Evolutionary conservation across 1,284 basidiomycete genomes (phyloP), one percentile per base, ranked within the genome.

Genomic region (Leucoagaricus sp.): DNA sequence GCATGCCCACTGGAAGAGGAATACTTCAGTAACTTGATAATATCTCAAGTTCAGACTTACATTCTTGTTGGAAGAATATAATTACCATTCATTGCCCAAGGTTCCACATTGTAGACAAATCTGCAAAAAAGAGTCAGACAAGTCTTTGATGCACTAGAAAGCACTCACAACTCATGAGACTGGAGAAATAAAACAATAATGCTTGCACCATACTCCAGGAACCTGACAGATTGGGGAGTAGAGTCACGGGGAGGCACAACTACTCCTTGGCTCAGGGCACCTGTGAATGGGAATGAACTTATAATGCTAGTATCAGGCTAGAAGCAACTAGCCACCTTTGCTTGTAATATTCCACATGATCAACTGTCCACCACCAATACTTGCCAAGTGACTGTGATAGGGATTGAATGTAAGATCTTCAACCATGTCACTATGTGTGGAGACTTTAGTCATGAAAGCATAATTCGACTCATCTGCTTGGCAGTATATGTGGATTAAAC

Each of bases 1-100:
- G 47, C 31, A n/a, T 49, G 36, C 13, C 47, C 31, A n/a, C 47
- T 49, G 31, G 7, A 21, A n/a, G n/a, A n/a, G n/a, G n/a, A 19
- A 13, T 7, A 15, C 31, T 19, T 33, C 31, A 34, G 31, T 10
- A 36, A 23, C 33, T 5, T 10, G 10, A n/a, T n/a, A 4, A 13
- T 28, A 4, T 8, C 6, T 28, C 6, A 38, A 5, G 6, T 33
- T 13, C 12, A 4, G 4, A 28, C 47, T 34, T 36, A 49, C 47
- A 49, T 36, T 36, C 47, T 49, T 21, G 47, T 49, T 10, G 1
- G 31, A 36, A 49, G 47, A 34, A 49, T n/a, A 34, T 33, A 49
- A n/a, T 36, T n/a, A 10, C 23, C 47, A 29, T 17, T 49, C 17
- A 49, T 19, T 21, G 13, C 36, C 47, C 47, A 49, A 19, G 47